phyloP scores from a whole-genome alignment of 352 stramenopile species.

The Globisporangium okanoganense region DNA sequence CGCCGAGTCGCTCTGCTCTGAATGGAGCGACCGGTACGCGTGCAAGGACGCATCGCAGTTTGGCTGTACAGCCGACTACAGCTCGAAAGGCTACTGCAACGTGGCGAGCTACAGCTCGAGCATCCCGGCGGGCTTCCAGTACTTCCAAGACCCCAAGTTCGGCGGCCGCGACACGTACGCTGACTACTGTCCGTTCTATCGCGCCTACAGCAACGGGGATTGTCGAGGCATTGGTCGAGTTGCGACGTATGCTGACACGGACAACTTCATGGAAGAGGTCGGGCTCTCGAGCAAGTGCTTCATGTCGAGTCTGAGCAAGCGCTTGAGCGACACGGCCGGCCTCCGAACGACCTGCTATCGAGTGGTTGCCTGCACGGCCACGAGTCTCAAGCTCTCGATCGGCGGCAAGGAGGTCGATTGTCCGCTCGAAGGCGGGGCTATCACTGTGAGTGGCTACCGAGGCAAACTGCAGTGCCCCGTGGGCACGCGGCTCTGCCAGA shows the following conservation, averaged over 20 bases:
- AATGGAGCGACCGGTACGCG: conserved; percentile 69
- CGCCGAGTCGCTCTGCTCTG: conserved; percentile 50
- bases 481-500: conserved; percentile 49
- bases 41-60: conserved; percentile 42
- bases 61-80: conserved; percentile 59
- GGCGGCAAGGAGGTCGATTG: conserved; percentile 51
- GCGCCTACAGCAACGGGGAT: conserved; percentile 74
- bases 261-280: conserved; percentile 52
- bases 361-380: conserved; percentile 41
- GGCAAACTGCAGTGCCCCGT: conserved; percentile 50
- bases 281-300: conserved; percentile 64
- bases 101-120: conserved; percentile 55
- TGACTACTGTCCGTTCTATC: conserved; percentile 82
- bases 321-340: conserved; percentile 24
- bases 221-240: conserved; percentile 53
- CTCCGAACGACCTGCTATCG: conserved; percentile 54
- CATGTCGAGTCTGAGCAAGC: conserved; percentile 56
- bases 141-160: conserved; percentile 60
- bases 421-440: conserved; percentile 48
- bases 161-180: conserved; percentile 59
- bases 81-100: conserved; percentile 78
- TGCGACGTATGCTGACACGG: conserved; percentile 29
- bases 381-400: conserved; percentile 40
- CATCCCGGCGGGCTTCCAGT: conserved; percentile 77
- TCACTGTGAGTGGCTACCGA: conserved; percentile 45